Percentiles rank a stretch among this genome's conserved stretches.
These are phyloP conservation scores for Talaromyces sp. DNA, from an alignment of 2,329 filamentous ascomycete species.

Conservation along the genomic window DNA sequence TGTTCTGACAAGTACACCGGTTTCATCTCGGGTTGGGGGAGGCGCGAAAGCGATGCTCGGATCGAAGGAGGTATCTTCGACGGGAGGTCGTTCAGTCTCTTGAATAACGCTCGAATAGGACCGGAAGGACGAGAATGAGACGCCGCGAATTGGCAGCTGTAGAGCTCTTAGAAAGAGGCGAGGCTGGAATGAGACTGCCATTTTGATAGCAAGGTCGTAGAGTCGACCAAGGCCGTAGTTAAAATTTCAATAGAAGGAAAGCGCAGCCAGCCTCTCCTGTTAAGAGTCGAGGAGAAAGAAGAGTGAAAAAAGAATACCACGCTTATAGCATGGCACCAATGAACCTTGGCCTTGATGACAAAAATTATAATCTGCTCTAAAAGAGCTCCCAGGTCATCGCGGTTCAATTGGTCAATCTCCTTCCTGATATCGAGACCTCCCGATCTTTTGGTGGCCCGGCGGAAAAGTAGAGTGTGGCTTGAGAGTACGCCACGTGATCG, in stretches of 20 bases:
- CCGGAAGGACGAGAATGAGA: constrained; percentile 48
- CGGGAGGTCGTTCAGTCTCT: constrained; percentile 30
- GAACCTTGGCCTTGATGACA: neutral
- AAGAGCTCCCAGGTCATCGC: neutral
- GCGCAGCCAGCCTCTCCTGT: neutral
- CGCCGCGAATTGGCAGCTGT: constrained; percentile 49
- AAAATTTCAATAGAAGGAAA: constrained; percentile 7
- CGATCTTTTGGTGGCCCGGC: neutral
- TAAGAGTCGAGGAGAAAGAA: neutral
- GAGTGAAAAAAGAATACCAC: neutral
- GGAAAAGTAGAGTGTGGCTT: constrained; percentile 14
- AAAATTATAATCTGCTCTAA: neutral
- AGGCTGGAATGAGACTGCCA: constrained; percentile 62
- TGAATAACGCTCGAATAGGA: constrained; percentile 53
- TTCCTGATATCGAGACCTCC: neutral
- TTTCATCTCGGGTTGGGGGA: constrained; percentile 44
- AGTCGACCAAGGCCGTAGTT: neutral
- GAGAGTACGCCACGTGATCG: constrained; percentile 3
- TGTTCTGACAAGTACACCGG: constrained; percentile 63
- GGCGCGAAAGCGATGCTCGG: constrained; percentile 45
- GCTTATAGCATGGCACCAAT: neutral
- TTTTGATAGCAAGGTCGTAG: neutral
- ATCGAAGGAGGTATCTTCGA: constrained; percentile 36
- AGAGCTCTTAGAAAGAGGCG: constrained; percentile 58
- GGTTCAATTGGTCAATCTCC: constrained; percentile 10